Evolutionary conservation across 1,284 basidiomycete species (phyloP).

Genomic region (Malassezia japonica): DNA sequence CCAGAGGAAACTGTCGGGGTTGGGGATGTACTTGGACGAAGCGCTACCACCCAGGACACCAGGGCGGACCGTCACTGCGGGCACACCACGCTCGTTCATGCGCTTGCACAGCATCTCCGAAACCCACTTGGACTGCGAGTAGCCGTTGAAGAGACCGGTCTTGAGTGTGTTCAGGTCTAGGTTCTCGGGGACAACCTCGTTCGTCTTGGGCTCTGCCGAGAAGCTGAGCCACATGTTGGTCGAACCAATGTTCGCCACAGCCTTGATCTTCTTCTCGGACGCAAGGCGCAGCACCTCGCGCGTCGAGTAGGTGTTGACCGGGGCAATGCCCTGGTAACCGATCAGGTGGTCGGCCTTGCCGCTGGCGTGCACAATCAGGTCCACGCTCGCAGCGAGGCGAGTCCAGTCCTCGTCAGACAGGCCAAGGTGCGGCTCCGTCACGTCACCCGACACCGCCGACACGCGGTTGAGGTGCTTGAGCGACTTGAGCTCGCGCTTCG

Average conservation of each 20-base stretch:
- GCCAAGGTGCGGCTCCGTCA: conserved; percentile 45
- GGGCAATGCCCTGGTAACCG: conserved; percentile 46
- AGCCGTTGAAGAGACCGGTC: conserved; percentile 40
- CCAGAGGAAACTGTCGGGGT: conserved; percentile 19
- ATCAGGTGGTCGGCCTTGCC: conserved; percentile 48
- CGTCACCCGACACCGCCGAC: conserved; percentile 19
- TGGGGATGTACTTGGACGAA: conserved; percentile 14
- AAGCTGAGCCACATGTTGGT: conserved; percentile 48
- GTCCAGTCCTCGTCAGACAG: conserved; percentile 42
- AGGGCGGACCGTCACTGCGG: conserved; percentile 44
- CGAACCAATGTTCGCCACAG: conserved; percentile 47
- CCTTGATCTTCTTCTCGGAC: conserved; percentile 32
- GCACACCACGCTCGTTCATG: conserved; percentile 38
- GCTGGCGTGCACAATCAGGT: conserved; percentile 45
- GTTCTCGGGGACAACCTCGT: conserved; percentile 32
- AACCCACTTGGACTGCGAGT: conserved; percentile 50
- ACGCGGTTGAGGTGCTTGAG: conserved; percentile 19
- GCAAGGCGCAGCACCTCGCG: conserved; percentile 48
- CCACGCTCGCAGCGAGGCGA: conserved; percentile 31
- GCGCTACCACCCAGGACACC: conserved; percentile 47
- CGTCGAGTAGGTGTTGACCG: conserved; percentile 47
- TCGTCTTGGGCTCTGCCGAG: conserved; percentile 36
- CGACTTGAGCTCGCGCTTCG: conserved; percentile 9
- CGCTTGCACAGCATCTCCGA: conserved; percentile 46
- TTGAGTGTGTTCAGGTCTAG: conserved; percentile 38